Base-by-base conservation (phyloP, 345 rosid species). In the Gossypium sturtianum region DNA sequence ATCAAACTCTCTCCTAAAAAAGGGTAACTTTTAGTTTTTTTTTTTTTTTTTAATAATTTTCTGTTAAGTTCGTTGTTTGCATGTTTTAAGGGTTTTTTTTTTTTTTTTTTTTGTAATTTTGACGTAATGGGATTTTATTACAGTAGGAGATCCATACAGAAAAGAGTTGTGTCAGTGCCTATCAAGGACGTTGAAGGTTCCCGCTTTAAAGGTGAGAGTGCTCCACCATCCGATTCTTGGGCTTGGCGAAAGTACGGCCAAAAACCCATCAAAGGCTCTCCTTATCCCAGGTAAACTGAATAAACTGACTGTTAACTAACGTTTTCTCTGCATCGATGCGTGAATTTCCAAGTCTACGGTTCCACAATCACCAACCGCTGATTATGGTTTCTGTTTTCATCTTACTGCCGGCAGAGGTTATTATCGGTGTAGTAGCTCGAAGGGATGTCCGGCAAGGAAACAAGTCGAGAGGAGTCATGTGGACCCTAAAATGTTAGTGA, bases 181-280 rank as follows among this genome's bases (percentile, higher is more conserved):
- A 90, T 95, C 89, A 93, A 88, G 80, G 97, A 88, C 56, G 68
- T 85, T 1, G 97, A 89, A 81, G 97, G 97, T 34, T 74, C 91
- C 13, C 73, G 97, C 71, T 77, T 85, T 65, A 95, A 89, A 78
- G 94, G 97, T 0, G 99, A 95, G 73, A 80, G 85, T 56, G 84
- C 92, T 45, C 88, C 94, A 12, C 99, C 99, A 61, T 83, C 98
- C 0, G 99, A 95, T 83, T 95, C 97, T 12, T 95, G 98, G 98
- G 97, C 99, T 1, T 95, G 99, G 99, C 81, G 99, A 78, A 95
- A 95, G 77, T 95, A 95, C 76, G 99, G 99, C 56, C 99, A 95
- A 70, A 95, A 95, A 78, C 99, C 99, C 80, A 93, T 95, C 88
- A 95, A 95, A 77, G 99, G 99, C 52, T 91, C 99, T n/a, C 95